These are phyloP conservation scores for Fusarium domesticum DNA, from an alignment of 2,329 filamentous ascomycete species.

Conservation along the genomic window DNA sequence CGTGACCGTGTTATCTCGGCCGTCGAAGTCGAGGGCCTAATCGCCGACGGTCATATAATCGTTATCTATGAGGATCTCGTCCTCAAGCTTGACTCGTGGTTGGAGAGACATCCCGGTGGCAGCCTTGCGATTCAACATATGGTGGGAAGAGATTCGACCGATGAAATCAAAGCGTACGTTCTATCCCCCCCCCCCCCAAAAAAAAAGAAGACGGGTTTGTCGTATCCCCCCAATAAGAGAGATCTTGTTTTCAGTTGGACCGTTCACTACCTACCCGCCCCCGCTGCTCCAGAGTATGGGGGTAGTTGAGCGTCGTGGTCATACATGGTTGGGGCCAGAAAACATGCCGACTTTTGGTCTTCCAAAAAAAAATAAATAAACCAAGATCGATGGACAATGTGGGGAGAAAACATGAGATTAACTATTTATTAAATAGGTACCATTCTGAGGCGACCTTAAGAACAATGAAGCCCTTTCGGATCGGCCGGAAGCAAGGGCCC, in stretches of 20 bases:
- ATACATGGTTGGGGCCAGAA: neutral
- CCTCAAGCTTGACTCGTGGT: conserved; percentile 56
- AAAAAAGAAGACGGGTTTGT: too few species aligned
- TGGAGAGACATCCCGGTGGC: conserved; percentile 58
- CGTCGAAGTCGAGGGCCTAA: conserved; percentile 47
- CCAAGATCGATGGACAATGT: conserved; percentile 1
- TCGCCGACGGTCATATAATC: conserved; percentile 54
- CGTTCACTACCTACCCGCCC: too few species aligned
- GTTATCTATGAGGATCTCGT: conserved; percentile 55
- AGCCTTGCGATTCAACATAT: conserved; percentile 57
- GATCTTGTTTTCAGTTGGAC: too few species aligned
- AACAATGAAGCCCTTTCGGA: conserved; percentile 58
- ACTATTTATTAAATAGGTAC: conserved; percentile 44
- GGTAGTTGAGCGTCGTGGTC: too few species aligned
- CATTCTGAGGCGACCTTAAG: conserved; percentile 52
- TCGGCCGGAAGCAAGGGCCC: conserved; percentile 54
- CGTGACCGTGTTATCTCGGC: conserved; percentile 45
- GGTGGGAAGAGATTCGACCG: conserved; percentile 38
- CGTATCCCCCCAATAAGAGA: too few species aligned
- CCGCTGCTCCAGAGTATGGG: too few species aligned
- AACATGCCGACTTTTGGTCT: conserved; percentile 1
- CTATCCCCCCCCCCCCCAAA: too few species aligned
- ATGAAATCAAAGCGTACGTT: conserved; percentile 37
- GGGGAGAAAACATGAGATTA: conserved; percentile 11
- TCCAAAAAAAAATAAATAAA: neutral